phyloP scores from a whole-genome alignment of 2,329 filamentous ascomycete species.

The Aspergillus fructus region DNA sequence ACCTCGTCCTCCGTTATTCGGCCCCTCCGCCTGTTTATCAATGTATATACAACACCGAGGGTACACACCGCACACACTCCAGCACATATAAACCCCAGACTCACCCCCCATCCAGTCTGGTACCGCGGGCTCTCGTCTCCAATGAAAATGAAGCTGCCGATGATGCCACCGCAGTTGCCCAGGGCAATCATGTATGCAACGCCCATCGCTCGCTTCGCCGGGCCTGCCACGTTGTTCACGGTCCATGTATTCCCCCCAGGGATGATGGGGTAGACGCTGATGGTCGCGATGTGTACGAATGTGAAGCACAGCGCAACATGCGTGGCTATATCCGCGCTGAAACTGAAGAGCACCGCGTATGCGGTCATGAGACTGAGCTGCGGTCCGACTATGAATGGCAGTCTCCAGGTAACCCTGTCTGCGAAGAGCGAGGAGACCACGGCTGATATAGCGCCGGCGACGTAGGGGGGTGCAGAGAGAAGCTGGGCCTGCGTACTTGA shows the following conservation, averaged over 20 bases:
- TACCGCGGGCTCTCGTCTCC: slow-evolving; percentile 37
- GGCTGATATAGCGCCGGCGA: slow-evolving; percentile 32
- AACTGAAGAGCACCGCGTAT: slow-evolving; percentile 27
- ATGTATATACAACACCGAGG: slow-evolving; percentile 29
- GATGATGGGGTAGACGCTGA: slow-evolving; percentile 30
- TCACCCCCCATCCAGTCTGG: slow-evolving; percentile 36
- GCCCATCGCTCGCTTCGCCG: slow-evolving; percentile 37
- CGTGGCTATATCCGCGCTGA: slow-evolving; percentile 1
- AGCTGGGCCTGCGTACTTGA: no score
- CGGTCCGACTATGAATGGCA: slow-evolving; percentile 29
- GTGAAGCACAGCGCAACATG: slow-evolving; percentile 23
- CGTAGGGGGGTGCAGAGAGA: neutral
- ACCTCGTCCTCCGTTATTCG: slow-evolving; percentile 10
- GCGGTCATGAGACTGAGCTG: slow-evolving; percentile 25
- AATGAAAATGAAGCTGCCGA: slow-evolving; percentile 43
- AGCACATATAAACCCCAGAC: slow-evolving; percentile 26
- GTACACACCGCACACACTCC: slow-evolving; percentile 21
- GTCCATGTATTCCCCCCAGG: slow-evolving; percentile 30
- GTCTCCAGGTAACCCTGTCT: slow-evolving; percentile 31
- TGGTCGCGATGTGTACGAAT: slow-evolving; percentile 24
- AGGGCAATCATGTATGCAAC: slow-evolving; percentile 41
- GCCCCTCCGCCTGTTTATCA: slow-evolving; percentile 7
- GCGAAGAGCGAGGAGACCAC: slow-evolving; percentile 28
- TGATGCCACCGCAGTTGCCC: slow-evolving; percentile 44
- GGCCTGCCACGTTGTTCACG: slow-evolving; percentile 32